These are phyloP conservation scores for Vickermania spadyakhi DNA, from an alignment of 208 protist genomes.

Conservation along the genomic window DNA sequence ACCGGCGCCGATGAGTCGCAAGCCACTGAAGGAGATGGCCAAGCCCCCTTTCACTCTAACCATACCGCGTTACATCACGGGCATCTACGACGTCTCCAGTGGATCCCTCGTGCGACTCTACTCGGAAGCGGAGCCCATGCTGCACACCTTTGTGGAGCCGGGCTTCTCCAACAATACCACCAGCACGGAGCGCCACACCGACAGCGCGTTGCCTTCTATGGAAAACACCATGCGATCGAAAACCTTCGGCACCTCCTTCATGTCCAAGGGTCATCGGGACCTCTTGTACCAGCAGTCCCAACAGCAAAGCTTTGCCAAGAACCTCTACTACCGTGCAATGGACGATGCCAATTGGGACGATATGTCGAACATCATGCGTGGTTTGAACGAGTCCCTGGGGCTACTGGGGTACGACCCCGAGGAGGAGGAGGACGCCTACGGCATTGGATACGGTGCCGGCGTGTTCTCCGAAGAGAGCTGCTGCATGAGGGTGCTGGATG, in stretches of 20 bases:
- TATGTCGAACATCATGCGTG: slow-evolving; percentile 48
- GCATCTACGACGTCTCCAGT: slow-evolving; percentile 73
- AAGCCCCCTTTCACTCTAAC: slow-evolving; percentile 22
- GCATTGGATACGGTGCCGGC: not conserved
- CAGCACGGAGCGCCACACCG: not conserved
- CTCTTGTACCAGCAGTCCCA: not conserved
- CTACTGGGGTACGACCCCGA: slow-evolving; percentile 46
- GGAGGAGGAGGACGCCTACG: slow-evolving; percentile 12
- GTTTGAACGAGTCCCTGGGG: slow-evolving; percentile 67
- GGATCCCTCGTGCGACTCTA: slow-evolving; percentile 55
- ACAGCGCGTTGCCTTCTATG: slow-evolving; percentile 1
- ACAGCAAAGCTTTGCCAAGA: not conserved
- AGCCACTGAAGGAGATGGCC: not conserved
- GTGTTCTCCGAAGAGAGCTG: slow-evolving; percentile 11
- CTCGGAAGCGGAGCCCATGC: not conserved
- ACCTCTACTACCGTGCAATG: slow-evolving; percentile 24
- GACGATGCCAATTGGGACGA: slow-evolving; percentile 36
- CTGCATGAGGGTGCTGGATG: slow-evolving; percentile 64
- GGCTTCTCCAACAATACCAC: not conserved
- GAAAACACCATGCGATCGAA: not conserved
- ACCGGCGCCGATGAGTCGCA: not conserved
- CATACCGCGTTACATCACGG: slow-evolving; percentile 68
- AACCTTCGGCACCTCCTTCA: not conserved
- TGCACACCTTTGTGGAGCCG: not conserved
- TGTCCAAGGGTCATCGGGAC: not conserved